These are phyloP conservation scores for Ambrosiella xylebori DNA, from an alignment of 2,329 filamentous ascomycete genomes.

Conservation along the genomic window DNA sequence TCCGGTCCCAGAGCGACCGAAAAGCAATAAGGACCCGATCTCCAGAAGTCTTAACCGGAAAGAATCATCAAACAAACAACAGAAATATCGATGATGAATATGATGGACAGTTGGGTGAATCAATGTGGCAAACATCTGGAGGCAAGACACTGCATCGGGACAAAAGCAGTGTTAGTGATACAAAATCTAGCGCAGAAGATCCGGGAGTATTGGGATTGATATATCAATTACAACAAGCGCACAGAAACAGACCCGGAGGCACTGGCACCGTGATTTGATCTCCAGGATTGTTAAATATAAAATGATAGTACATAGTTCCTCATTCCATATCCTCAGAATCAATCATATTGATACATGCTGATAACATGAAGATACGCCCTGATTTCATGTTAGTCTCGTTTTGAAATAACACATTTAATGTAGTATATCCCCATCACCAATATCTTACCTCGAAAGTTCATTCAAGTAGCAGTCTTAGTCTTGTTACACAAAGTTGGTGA, in stretches of 20 bases:
- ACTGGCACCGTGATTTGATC: conserved; percentile 19
- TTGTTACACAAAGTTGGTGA: no score
- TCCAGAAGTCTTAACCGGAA: not conserved
- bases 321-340: no score
- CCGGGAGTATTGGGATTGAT: conserved; percentile 40
- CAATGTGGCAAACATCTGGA: conserved; percentile 41
- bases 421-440: no score
- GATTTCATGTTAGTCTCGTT: no score
- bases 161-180: not conserved
- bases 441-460: no score
- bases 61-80: not conserved
- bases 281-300: not conserved
- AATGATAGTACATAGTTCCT: not conserved
- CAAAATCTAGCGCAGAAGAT: conserved; percentile 24
- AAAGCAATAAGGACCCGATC: no score
- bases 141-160: conserved; percentile 19
- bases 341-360: no score
- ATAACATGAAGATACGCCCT: no score
- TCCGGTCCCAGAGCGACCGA: no score
- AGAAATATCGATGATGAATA: conserved; percentile 27
- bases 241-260: conserved; percentile 29
- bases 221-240: conserved; percentile 40
- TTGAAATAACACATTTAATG: no score
- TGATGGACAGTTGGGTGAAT: conserved; percentile 38
- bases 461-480: no score